These are phyloP conservation scores for Coemansia erecta DNA, from an alignment of 192 early-diverging fungal species.

Conservation along the genomic window DNA sequence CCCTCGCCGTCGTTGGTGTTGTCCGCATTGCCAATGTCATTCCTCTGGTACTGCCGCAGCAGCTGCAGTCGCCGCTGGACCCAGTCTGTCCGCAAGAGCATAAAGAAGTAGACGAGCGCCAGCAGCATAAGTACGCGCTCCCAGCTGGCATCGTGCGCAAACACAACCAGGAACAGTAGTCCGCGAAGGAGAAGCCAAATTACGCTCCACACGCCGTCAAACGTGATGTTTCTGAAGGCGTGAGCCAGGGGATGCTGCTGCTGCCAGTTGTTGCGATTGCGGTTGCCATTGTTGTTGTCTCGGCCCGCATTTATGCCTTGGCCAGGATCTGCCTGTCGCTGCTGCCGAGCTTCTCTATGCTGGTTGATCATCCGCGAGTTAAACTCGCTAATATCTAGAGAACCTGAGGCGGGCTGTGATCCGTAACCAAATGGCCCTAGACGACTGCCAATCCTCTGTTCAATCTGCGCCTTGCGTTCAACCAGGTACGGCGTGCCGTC, in stretches of 20 bases:
- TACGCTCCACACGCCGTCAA: constrained; percentile 32
- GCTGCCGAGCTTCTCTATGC: constrained; percentile 1
- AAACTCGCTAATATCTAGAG: background rate
- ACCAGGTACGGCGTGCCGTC: constrained; percentile 38
- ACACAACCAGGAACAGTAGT: constrained; percentile 19
- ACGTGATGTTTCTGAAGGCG: constrained; percentile 23
- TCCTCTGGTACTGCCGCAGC: constrained; percentile 5
- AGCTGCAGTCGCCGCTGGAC: constrained; percentile 13
- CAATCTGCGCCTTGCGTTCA: constrained; percentile 12
- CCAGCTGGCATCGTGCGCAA: constrained; percentile 2
- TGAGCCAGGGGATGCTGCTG: constrained; percentile 14
- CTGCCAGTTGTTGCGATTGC: background rate
- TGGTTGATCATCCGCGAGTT: background rate
- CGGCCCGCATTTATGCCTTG: background rate
- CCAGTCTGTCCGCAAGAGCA: constrained; percentile 25
- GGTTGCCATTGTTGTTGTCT: background rate
- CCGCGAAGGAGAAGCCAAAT: constrained; percentile 34
- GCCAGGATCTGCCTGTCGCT: background rate
- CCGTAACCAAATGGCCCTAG: background rate
- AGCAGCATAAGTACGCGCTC: constrained; percentile 24
- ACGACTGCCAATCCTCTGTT: background rate
- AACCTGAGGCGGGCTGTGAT: background rate
- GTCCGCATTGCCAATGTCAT: background rate
- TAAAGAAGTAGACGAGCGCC: constrained; percentile 10
- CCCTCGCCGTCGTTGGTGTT: constrained; percentile 1